Percentiles rank a stretch among this genome's conserved stretches.
Evolutionary conservation across 176 grass and related monocot species (phyloP).

Genomic region (Zea mays): DNA sequence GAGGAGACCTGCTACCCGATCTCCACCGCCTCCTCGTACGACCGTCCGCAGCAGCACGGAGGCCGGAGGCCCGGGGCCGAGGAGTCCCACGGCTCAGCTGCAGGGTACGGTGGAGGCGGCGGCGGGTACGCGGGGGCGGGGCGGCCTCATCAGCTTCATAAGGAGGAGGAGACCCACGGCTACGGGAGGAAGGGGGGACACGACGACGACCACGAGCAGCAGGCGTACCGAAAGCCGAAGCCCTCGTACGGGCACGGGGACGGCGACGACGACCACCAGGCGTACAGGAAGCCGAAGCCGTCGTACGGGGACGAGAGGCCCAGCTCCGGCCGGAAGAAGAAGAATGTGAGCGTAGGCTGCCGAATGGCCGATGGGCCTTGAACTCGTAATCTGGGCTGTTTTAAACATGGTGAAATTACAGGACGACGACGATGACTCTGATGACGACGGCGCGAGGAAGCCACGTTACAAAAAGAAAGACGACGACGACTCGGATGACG

Average conservation of each 20-base stretch:
- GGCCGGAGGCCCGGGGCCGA: conserved; percentile 28
- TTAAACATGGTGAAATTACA: not conserved
- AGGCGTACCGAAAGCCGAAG: conserved; percentile 46
- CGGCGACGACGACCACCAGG: conserved; percentile 23
- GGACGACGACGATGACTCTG: conserved; percentile 16
- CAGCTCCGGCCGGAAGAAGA: conserved; percentile 68
- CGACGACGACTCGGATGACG: conserved; percentile 31
- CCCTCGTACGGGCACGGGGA: conserved; percentile 31
- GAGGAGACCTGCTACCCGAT: conserved; percentile 81
- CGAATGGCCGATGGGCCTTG: not conserved
- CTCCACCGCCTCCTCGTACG: conserved; percentile 55
- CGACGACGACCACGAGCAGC: conserved; percentile 23
- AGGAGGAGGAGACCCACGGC: conserved; percentile 50
- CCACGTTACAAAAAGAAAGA: conserved; percentile 35
- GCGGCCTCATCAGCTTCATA: conserved; percentile 28
- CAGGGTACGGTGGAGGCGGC: conserved; percentile 29
- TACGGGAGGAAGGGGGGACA: conserved; percentile 57
- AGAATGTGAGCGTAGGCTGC: conserved; percentile 41
- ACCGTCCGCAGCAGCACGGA: conserved; percentile 43
- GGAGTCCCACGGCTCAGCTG: conserved; percentile 21
- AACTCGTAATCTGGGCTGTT: not conserved
- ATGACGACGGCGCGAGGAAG: conserved; percentile 40
- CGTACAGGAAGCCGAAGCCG: conserved; percentile 48
- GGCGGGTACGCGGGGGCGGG: conserved; percentile 39
- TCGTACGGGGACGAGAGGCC: conserved; percentile 31